phyloP scores from a whole-genome alignment of 495 filamentous ascomycete species.

The Penicillium crystallinum region DNA sequence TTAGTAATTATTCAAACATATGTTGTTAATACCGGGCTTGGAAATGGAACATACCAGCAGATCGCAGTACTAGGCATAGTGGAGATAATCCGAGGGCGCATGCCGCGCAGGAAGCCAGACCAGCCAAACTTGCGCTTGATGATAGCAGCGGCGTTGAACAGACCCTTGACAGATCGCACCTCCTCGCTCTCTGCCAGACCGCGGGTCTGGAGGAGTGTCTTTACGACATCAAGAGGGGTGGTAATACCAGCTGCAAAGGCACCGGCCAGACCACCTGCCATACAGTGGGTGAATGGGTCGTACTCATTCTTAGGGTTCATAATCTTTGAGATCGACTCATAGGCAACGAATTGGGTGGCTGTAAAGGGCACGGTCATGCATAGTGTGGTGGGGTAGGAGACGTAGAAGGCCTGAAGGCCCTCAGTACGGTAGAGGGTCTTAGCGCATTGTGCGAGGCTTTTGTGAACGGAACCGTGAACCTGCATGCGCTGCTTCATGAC shows the following conservation, averaged over 20 bases:
- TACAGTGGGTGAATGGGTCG: constrained; percentile 87
- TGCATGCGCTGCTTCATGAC: constrained; percentile 99
- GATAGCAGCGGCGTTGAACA: constrained; percentile 74
- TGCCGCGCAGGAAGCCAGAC: constrained; percentile 84
- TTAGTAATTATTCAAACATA: constrained; percentile 15
- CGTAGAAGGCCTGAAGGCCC: constrained; percentile 89
- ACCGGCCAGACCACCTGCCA: constrained; percentile 86
- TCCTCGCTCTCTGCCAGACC: constrained; percentile 76
- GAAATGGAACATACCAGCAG: constrained; percentile 72
- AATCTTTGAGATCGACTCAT: constrained; percentile 90
- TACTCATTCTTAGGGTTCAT: constrained; percentile 83
- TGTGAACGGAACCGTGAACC: constrained; percentile 89
- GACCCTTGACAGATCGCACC: constrained; percentile 77
- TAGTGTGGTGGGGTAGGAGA: constrained; percentile 96
- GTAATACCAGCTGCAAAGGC: constrained; percentile 90
- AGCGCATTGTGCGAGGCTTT: constrained; percentile 78
- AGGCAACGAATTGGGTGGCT: constrained; percentile 91
- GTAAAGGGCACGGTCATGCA: constrained; percentile 99
- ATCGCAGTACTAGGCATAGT: constrained; percentile 99
- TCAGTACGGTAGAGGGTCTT: constrained; percentile 79
- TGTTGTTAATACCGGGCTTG: neutral
- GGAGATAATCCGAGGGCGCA: constrained; percentile 86
- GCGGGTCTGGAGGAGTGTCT: constrained; percentile 91
- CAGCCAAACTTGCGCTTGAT: constrained; percentile 81
- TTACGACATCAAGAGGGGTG: constrained; percentile 95